phyloP scores from a whole-genome alignment of 176 grass and related monocot species.

The Oryza punctata region DNA sequence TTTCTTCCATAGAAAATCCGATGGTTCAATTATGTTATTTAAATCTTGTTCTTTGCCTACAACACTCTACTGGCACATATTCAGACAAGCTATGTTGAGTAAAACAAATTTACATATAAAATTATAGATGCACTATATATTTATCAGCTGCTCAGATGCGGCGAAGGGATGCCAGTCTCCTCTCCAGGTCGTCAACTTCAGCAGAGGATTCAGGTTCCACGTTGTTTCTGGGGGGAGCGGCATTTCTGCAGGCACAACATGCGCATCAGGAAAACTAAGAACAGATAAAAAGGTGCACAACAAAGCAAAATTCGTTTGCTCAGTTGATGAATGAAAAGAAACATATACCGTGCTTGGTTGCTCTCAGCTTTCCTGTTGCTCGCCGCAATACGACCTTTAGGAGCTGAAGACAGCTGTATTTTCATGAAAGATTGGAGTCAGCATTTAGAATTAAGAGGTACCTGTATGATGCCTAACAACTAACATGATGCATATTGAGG shows the following conservation, averaged over 20 bases:
- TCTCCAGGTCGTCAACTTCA: conserved; percentile 92
- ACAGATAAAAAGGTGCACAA: neutral
- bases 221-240: conserved; percentile 42
- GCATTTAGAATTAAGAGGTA: conserved; percentile 25
- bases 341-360: conserved; percentile 63
- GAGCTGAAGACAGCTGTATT: conserved; percentile 89
- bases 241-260: conserved; percentile 44
- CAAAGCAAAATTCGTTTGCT: neutral
- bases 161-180: conserved; percentile 86
- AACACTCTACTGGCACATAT: conserved; percentile 19
- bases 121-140: conserved; percentile 30
- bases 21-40: neutral
- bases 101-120: conserved; percentile 48
- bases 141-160: conserved; percentile 51
- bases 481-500: conserved; percentile 15
- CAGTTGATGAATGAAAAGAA: neutral
- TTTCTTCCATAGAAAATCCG: neutral
- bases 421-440: conserved; percentile 19
- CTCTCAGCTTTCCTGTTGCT: conserved; percentile 67
- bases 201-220: conserved; percentile 54
- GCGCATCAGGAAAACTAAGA: neutral
- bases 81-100: conserved; percentile 10
- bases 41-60: conserved; percentile 14
- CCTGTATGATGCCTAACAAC: neutral
- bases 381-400: conserved; percentile 74